Evolutionary conservation across 2,329 filamentous ascomycete genomes (phyloP), one percentile per base, ranked within the genome.

Genomic region (Saccharata proteae): DNA sequence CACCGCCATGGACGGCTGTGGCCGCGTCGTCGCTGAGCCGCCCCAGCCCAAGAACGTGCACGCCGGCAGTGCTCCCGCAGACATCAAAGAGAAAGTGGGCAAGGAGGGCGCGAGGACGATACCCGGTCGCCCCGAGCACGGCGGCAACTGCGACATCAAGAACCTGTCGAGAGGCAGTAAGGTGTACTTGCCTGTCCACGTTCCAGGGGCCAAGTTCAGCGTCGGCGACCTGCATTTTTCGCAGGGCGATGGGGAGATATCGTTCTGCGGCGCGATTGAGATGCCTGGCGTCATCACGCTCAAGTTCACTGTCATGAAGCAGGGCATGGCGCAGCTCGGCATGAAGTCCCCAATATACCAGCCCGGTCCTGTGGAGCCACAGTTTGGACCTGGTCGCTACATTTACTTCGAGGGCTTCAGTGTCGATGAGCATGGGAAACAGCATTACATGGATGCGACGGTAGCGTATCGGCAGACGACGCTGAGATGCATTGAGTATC

Each of bases 281-380:
- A 94, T 94, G 81, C 83, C 85, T 0, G 85, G 85, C 4, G 64
- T 83, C 25, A 93, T 93, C 44, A 93, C 85, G 3, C 71, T 93
- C 55, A 93, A 90, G 47, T 86, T 93, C 63, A 76, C 72, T 29
- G 80, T 93, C 11, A 76, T 93, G 64, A 92, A 90, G 54, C 69
- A 74, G 41, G 86, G 85, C 13, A 69, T 92, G 48, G 65, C 65
- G 26, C 69, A 83, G 19, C 58, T 93, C 31, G 77, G 68, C 1
- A 76, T 92, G 59, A 86, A 84, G 54, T 79, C 72, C 5, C 85
- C 85, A 1, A 80, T 93, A 31, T 93, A 86, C 60, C 69, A 83
- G 19, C 83, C 84, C 0, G 85, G 85, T 0, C 83, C 84, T 0
- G 85, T 93, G 0, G 82, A 92, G 59, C 83, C 85, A 16, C 78